A percentile compares a stretch with the other conserved stretches of the same genome.
Evolutionary conservation across 78 protist genomes (phyloP).

Genomic region (Emiliania huxleyi): DNA sequence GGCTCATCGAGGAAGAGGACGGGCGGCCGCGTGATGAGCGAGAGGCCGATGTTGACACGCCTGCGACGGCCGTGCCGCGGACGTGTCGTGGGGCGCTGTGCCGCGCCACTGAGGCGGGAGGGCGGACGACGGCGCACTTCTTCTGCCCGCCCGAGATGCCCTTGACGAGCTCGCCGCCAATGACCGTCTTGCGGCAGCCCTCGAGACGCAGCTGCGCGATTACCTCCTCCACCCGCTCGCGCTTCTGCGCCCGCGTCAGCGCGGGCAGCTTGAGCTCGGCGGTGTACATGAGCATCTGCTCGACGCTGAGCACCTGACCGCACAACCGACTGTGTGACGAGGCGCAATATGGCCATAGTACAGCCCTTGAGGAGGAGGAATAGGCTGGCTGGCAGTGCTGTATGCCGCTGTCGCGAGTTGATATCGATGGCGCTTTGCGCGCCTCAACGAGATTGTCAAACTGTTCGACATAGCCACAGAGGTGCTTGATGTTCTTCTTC

Average conservation of each 20-base stretch:
- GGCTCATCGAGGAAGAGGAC: constrained; percentile 51
- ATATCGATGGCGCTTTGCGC: too few relatives aligned
- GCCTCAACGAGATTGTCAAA: not conserved
- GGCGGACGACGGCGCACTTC: too few relatives aligned
- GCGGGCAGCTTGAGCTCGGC: not conserved
- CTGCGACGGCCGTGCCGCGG: too few relatives aligned
- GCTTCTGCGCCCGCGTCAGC: not conserved
- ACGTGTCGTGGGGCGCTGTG: not conserved
- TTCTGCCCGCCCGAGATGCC: constrained; percentile 37
- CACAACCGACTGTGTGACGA: too few relatives aligned
- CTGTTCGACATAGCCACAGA: not conserved
- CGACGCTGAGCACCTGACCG: not conserved
- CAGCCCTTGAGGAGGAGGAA: too few relatives aligned
- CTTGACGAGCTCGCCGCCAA: not conserved
- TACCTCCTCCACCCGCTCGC: not conserved
- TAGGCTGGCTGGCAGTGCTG: too few relatives aligned
- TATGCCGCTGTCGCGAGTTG: too few relatives aligned
- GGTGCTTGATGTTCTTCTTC: too few relatives aligned
- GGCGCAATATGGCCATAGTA: too few relatives aligned
- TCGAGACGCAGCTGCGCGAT: not conserved
- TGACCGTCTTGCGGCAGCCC: not conserved
- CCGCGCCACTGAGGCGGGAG: not conserved
- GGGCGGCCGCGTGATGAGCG: not conserved
- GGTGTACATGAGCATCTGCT: not conserved
- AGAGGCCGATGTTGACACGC: constrained; percentile 24